Base-by-base conservation (phyloP, 106 monocot genomes). In the Allium fistulosum region DNA sequence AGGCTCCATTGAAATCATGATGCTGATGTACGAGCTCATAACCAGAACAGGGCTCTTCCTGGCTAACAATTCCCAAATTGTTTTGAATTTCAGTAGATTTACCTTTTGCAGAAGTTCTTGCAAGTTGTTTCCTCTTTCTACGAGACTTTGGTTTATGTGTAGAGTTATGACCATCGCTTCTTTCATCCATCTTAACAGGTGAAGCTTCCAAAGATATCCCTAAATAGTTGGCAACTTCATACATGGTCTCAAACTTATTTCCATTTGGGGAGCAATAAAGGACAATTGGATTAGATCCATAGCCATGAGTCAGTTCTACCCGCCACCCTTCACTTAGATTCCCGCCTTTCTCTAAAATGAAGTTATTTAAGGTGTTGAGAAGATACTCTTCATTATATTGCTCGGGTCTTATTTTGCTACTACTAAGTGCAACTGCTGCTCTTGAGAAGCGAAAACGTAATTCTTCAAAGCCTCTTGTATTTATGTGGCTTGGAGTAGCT, bases 221-320 rank as follows among this genome's bases (percentile, higher is more conserved):
- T 69, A 90, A 83, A 80, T 89, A 82, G 14, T 65, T 66, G 72
- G 89, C 77, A 81, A 87, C 80, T 85, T 85, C 90, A 82, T 69
- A 76, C 72, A 84, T 77, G 17, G 93, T 84, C 49, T 83, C 88
- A 85, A 99, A 93, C 64, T 48, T 87, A 59, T 77, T 85, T 59
- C 89, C 90, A 87, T 87, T 85, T 48, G 90, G 81, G 49, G 81
- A 69, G 78, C 80, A 90, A 73, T 78, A 82, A 62, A 87, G 57
- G 64, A 67, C 58, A 80, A 70, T 69, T 49, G 61, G 47, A 57
- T 80, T 70, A 68, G 62, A 73, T 16, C 28, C 53, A 66, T 49
- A 67, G 46, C 60, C 69, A 51, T 73, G 74, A 18, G 77, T 5
- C 17, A 63, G 52, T 69, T 83, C 74, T 49, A 91, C 87, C 62